Evolutionary conservation across 306 rosid genomes (phyloP).

Genomic region (Quercus cerris): DNA sequence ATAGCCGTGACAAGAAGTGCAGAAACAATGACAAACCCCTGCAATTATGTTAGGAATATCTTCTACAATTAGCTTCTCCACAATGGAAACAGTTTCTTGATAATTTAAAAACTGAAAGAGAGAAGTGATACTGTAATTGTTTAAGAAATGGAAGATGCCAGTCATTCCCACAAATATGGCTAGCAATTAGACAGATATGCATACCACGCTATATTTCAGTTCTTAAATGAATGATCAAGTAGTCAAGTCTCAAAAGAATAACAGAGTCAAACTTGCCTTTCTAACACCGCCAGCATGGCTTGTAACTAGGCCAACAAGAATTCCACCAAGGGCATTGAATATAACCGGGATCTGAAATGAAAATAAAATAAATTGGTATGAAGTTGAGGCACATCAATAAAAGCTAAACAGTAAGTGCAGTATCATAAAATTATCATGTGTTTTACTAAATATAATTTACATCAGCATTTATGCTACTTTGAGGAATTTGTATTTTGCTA

Average conservation of each 20-base stretch:
- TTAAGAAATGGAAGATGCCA: neutral
- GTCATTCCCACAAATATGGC: neutral
- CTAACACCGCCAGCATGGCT: slow-evolving; percentile 93
- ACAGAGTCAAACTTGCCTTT: slow-evolving; percentile 58
- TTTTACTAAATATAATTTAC: neutral
- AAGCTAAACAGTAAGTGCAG: slow-evolving; percentile 3
- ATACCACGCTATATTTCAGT: neutral
- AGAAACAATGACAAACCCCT: slow-evolving; percentile 97
- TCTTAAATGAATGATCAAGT: neutral
- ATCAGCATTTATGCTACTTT: neutral
- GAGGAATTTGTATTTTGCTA: neutral
- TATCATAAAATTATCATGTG: neutral
- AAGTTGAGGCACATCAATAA: slow-evolving; percentile 19
- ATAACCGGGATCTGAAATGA: slow-evolving; percentile 79
- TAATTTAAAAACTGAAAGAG: neutral
- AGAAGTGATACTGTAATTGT: neutral
- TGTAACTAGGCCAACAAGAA: slow-evolving; percentile 91
- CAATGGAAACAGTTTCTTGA: neutral
- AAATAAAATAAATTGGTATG: neutral
- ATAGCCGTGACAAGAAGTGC: slow-evolving; percentile 89
- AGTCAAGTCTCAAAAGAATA: neutral
- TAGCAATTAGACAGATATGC: neutral
- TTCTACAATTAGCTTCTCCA: slow-evolving; percentile 2
- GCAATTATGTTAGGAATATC: slow-evolving; percentile 37
- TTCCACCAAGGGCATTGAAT: slow-evolving; percentile 88